A percentile compares a stretch with the other conserved stretches of the same genome.
Evolutionary conservation across 495 filamentous ascomycete genomes (phyloP).

Genomic region (Alectoria sarmentosa): DNA sequence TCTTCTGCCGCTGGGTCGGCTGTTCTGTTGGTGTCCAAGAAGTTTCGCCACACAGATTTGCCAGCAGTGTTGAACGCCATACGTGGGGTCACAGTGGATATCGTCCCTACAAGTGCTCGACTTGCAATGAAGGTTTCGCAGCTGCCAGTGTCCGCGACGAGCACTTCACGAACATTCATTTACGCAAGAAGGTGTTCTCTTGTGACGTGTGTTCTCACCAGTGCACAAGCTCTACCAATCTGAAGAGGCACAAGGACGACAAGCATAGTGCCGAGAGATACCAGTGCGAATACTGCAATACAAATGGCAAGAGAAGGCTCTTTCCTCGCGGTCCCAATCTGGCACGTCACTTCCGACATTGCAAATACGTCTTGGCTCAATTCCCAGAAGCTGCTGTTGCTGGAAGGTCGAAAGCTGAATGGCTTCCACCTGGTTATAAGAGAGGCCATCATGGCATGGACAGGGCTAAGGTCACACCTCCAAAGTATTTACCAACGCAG

Average conservation of each 20-base stretch:
- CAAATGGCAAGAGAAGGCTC: neutral
- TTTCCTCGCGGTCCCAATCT: slow-evolving; percentile 3
- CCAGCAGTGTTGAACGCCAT: slow-evolving; percentile 13
- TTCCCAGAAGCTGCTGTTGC: neutral
- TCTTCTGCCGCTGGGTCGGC: slow-evolving; percentile 13
- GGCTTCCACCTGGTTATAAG: slow-evolving; percentile 4
- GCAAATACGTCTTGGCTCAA: neutral
- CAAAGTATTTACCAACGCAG: neutral
- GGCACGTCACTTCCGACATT: neutral
- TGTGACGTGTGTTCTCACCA: slow-evolving; percentile 5
- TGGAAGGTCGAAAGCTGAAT: neutral
- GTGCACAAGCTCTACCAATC: neutral
- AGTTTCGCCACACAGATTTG: neutral
- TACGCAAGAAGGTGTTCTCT: neutral
- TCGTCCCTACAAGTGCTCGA: slow-evolving; percentile 1
- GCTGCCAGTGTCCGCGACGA: slow-evolving; percentile 1
- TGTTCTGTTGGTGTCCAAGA: neutral
- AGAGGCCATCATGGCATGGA: slow-evolving; percentile 6
- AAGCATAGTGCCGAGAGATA: neutral
- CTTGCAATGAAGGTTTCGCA: slow-evolving; percentile 2
- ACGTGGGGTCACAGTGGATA: slow-evolving; percentile 17
- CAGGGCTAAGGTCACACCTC: slow-evolving; percentile 1
- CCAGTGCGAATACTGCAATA: slow-evolving; percentile 1
- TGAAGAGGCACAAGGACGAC: slow-evolving; percentile 4
- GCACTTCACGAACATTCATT: neutral